Evolutionary conservation across 805 yeast species (phyloP).

Genomic region (Kodamaea neixiangensis): DNA sequence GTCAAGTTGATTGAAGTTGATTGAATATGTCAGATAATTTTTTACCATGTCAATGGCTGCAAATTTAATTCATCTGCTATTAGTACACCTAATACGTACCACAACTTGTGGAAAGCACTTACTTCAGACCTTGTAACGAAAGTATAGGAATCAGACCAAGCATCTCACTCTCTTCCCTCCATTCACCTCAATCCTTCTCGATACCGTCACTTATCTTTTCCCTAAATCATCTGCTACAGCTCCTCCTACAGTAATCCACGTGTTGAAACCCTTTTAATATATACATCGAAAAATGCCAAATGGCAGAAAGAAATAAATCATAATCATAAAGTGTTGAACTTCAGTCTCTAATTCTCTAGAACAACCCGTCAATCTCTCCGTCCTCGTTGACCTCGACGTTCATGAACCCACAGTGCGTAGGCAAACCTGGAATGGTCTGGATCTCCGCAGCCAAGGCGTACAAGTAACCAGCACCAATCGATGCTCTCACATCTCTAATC

Average conservation of each 20-base stretch:
- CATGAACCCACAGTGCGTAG: constrained; percentile 86
- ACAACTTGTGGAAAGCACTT: too few relatives aligned
- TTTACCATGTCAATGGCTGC: too few relatives aligned
- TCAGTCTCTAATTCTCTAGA: constrained; percentile 30
- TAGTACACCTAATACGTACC: too few relatives aligned
- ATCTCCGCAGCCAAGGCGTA: constrained; percentile 86
- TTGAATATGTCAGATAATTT: too few relatives aligned
- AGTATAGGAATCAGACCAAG: too few relatives aligned
- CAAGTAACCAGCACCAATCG: constrained; percentile 82
- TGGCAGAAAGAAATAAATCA: constrained; percentile 9
- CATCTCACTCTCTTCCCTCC: too few relatives aligned
- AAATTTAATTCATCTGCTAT: too few relatives aligned
- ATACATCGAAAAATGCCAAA: constrained; percentile 1
- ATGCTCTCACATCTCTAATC: constrained; percentile 74
- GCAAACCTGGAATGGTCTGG: constrained; percentile 84
- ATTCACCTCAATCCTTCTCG: too few relatives aligned
- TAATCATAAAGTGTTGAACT: constrained; percentile 13
- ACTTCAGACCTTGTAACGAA: too few relatives aligned
- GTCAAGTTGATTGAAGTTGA: too few relatives aligned
- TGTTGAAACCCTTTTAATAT: constrained; percentile 11
- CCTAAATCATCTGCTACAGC: neutral
- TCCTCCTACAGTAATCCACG: constrained; percentile 1
- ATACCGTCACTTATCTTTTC: too few relatives aligned
- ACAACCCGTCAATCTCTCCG: constrained; percentile 82
- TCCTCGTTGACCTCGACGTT: constrained; percentile 78